phyloP scores from a whole-genome alignment of 2,329 filamentous ascomycete genomes.

The Periconia sp. region DNA sequence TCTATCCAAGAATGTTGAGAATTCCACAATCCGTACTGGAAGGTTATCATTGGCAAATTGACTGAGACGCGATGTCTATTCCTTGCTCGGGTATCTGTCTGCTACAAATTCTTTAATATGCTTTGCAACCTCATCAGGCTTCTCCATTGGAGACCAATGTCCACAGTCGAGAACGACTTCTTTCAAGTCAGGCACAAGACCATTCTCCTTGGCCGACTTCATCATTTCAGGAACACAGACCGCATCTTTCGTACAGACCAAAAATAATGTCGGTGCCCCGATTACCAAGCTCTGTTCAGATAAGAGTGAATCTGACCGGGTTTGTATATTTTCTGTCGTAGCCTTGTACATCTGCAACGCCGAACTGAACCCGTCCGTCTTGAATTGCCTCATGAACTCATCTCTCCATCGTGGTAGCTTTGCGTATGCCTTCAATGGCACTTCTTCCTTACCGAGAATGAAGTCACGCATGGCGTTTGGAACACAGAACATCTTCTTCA shows the following conservation, averaged over 20 bases:
- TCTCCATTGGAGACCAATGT: conserved; percentile 34
- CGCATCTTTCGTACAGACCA: conserved; percentile 35
- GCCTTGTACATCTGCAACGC: conserved; percentile 44
- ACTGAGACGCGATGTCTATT: too few species aligned
- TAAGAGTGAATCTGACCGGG: conserved; percentile 25
- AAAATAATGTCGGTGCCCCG: conserved; percentile 41
- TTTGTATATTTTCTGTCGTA: conserved; percentile 26
- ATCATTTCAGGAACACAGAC: conserved; percentile 35
- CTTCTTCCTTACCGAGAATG: conserved; percentile 6
- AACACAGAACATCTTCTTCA: conserved; percentile 44
- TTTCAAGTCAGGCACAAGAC: conserved; percentile 32
- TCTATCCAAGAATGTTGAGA: too few species aligned
- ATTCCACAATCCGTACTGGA: too few species aligned
- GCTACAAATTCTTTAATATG: too few species aligned
- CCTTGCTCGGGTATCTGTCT: too few species aligned
- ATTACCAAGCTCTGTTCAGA: conserved; percentile 19
- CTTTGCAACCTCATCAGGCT: conserved; percentile 5
- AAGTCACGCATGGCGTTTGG: conserved; percentile 40
- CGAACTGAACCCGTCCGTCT: conserved; percentile 30
- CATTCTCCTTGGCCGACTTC: conserved; percentile 19
- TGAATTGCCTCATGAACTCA: conserved; percentile 35
- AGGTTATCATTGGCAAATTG: too few species aligned
- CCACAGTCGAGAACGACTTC: conserved; percentile 29
- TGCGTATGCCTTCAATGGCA: conserved; percentile 36
- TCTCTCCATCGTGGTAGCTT: conserved; percentile 26